phyloP scores from a whole-genome alignment of 2,329 filamentous ascomycete species.

The Botrytis pseudocinerea region DNA sequence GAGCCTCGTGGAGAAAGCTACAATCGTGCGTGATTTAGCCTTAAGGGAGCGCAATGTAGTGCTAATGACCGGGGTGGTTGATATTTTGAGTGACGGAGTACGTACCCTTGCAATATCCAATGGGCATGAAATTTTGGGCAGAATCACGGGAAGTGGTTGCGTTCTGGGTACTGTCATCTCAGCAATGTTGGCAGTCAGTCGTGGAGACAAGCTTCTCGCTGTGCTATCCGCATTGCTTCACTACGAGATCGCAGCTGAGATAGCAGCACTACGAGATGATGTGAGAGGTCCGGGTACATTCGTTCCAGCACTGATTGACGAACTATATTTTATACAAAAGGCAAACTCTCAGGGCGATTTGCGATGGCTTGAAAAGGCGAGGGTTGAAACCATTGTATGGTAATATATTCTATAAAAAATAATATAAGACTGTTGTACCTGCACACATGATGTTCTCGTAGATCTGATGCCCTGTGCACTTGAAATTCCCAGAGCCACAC shows the following conservation, averaged over 20 bases:
- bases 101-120: conserved; percentile 70
- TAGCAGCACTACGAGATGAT: conserved; percentile 65
- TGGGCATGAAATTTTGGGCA: conserved; percentile 69
- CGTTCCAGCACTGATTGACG: conserved; percentile 81
- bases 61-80: conserved; percentile 77
- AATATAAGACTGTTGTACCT: background rate
- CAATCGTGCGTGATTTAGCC: conserved; percentile 67
- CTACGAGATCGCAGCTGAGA: conserved; percentile 67
- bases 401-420: background rate
- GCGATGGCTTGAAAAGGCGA: conserved; percentile 54
- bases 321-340: conserved; percentile 53
- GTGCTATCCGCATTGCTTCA: conserved; percentile 71
- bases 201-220: conserved; percentile 67
- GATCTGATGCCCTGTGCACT: background rate
- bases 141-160: conserved; percentile 80
- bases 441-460: background rate
- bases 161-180: conserved; percentile 80
- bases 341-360: conserved; percentile 50
- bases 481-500: background rate
- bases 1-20: conserved; percentile 55
- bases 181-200: conserved; percentile 66
- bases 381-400: conserved; percentile 45
- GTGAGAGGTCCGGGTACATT: conserved; percentile 84
- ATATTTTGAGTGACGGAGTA: conserved; percentile 74
- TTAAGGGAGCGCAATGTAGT: conserved; percentile 68